Base-by-base conservation (phyloP, 2,329 filamentous ascomycete genomes). In the Coniochaeta prunicola region DNA sequence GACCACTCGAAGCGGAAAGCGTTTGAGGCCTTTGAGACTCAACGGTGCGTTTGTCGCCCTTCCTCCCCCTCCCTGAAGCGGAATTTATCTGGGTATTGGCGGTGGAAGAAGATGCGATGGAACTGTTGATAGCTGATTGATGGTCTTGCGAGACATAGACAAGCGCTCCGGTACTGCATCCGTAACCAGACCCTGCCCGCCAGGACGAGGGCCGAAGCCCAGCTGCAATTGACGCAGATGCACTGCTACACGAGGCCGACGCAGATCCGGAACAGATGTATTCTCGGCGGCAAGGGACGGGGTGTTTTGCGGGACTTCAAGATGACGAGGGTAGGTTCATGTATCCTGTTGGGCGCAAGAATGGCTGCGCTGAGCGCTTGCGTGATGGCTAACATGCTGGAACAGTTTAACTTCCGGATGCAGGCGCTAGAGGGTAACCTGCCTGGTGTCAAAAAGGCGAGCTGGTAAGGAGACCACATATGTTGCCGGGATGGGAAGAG, bases 1-100 rank as follows among this genome's bases (percentile, higher is more conserved):
- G 94, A 99, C 75, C 91, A 97, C 78, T 92, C 92, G 58, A 99
- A 97, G 84, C 89, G 94, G 69, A 93, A 96, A 78, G 90, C 92
- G 60, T 97, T 92, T 69, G 89, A 89, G 70, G 81, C 91, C 71
- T 80, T 88, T 70, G 94, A 99, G 78, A 85, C 92, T 4, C 89
- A 97, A 77, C 88, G 93, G 92, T 96, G 79, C 63, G 73, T 21
- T 26, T 30, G 17, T 36, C 17, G n/a, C 17, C 13, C n/a, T 15
- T 36, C 12, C 4, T 24, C 38, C 26, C 5, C 26, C 31, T 13
- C 19, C 45, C 36, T 40, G 12, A 5, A 8, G 17, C n/a, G n/a
- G n/a, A n/a, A n/a, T n/a, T n/a, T n/a, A n/a, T n/a, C n/a, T n/a
- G n/a, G n/a, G n/a, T n/a, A n/a, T n/a, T n/a, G n/a, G n/a, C n/a